Percentiles rank a stretch among this genome's conserved stretches.
phyloP scores from a whole-genome alignment of 257 asterid genomes.

The Sherardia arvensis region DNA sequence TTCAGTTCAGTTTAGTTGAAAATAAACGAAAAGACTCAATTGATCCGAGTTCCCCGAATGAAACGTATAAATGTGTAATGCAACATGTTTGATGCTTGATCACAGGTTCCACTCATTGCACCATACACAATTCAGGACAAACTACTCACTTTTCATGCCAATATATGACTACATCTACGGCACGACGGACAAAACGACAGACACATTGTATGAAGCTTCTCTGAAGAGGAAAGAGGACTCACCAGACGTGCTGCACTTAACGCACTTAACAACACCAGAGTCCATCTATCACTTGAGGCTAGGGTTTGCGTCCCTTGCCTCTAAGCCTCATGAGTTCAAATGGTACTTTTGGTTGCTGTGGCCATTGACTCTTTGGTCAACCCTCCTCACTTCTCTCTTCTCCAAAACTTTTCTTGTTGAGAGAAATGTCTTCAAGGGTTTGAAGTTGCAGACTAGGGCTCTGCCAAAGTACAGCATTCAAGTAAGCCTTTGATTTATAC shows the following conservation, averaged over 20 bases:
- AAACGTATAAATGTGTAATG: no score
- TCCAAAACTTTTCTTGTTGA: slow-evolving; percentile 59
- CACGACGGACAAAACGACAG: slow-evolving; percentile 65
- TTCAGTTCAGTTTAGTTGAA: background rate
- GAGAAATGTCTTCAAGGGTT: slow-evolving; percentile 51
- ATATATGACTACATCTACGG: slow-evolving; percentile 69
- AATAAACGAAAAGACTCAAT: no score
- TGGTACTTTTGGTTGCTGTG: slow-evolving; percentile 78
- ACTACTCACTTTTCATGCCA: slow-evolving; percentile 91
- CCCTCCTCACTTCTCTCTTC: slow-evolving; percentile 45
- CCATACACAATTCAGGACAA: slow-evolving; percentile 88
- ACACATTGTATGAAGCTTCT: slow-evolving; percentile 45
- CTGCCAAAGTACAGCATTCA: slow-evolving; percentile 67
- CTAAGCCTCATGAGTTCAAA: slow-evolving; percentile 46
- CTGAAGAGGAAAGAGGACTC: slow-evolving; percentile 40
- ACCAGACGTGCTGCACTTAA: slow-evolving; percentile 66
- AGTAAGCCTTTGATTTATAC: slow-evolving; percentile 19
- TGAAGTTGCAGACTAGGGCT: slow-evolving; percentile 74
- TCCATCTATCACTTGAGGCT: slow-evolving; percentile 69
- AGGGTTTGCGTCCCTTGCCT: slow-evolving; percentile 68
- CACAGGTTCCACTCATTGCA: slow-evolving; percentile 83
- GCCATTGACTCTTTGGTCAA: slow-evolving; percentile 73
- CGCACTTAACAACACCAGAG: slow-evolving; percentile 69
- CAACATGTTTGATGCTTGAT: slow-evolving; percentile 13
- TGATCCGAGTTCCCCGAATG: no score